phyloP scores from a whole-genome alignment of 306 rosid species.

The Dryas octopetala region DNA sequence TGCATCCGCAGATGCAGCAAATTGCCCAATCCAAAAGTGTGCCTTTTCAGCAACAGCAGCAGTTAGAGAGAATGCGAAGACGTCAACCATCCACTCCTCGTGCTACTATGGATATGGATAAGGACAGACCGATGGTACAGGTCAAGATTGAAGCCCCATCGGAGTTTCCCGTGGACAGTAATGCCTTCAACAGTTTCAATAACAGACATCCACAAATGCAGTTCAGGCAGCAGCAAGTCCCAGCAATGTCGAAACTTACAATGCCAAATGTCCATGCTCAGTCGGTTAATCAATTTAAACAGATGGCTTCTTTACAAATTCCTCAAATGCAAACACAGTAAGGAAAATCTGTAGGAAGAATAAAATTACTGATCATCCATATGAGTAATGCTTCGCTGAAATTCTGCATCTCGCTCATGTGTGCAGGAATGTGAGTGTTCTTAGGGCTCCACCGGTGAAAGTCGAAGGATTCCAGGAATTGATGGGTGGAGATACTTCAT shows the following conservation, averaged over 20 bases:
- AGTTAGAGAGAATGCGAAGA: slow-evolving; percentile 58
- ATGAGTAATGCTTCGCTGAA: slow-evolving; percentile 12
- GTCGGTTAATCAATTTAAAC: slow-evolving; percentile 65
- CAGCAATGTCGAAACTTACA: slow-evolving; percentile 63
- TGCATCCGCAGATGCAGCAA: slow-evolving; percentile 79
- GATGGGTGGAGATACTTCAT: slow-evolving; percentile 81
- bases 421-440: slow-evolving; percentile 64
- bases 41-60: slow-evolving; percentile 55
- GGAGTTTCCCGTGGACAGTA: slow-evolving; percentile 61
- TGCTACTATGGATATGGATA: slow-evolving; percentile 58
- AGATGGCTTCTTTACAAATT: slow-evolving; percentile 56
- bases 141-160: slow-evolving; percentile 78
- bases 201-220: slow-evolving; percentile 70
- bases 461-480: slow-evolving; percentile 91
- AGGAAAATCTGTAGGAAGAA: slow-evolving; percentile 31
- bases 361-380: slow-evolving; percentile 15
- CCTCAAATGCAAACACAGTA: slow-evolving; percentile 77
- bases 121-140: slow-evolving; percentile 82
- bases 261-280: slow-evolving; percentile 67
- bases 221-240: slow-evolving; percentile 73
- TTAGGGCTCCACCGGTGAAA: slow-evolving; percentile 90
- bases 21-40: slow-evolving; percentile 46
- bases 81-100: slow-evolving; percentile 61
- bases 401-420: slow-evolving; percentile 20
- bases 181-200: slow-evolving; percentile 50